Percentiles rank a stretch among this genome's conserved stretches.
phyloP scores from a whole-genome alignment of 192 early-diverging fungal species.

The Mortierella antarctica region DNA sequence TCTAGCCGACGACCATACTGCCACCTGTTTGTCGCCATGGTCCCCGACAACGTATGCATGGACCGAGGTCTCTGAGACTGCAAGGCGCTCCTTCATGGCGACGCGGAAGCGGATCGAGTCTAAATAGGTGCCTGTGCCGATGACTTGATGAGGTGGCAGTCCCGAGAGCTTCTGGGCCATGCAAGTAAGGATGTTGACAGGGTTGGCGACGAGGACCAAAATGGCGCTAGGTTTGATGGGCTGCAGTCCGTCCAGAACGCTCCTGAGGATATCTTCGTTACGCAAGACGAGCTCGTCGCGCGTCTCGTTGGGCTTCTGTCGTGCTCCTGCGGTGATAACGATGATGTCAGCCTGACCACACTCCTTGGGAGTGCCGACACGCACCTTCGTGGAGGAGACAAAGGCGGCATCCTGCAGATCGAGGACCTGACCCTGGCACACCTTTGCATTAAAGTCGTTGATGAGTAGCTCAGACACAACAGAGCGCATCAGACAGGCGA shows the following conservation, averaged over 20 bases:
- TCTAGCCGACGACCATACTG: slow-evolving; percentile 79
- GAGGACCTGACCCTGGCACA: slow-evolving; percentile 80
- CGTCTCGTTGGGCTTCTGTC: slow-evolving; percentile 81
- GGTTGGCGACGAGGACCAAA: slow-evolving; percentile 86
- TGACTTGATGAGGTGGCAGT: slow-evolving; percentile 78
- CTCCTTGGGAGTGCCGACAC: slow-evolving; percentile 70
- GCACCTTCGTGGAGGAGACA: slow-evolving; percentile 71
- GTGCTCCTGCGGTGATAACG: slow-evolving; percentile 86
- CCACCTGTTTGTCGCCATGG: slow-evolving; percentile 89
- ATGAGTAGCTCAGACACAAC: slow-evolving; percentile 78
- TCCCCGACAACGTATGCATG: slow-evolving; percentile 88
- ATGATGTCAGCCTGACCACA: slow-evolving; percentile 88
- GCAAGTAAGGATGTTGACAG: slow-evolving; percentile 82
- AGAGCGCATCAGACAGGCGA: slow-evolving; percentile 74
- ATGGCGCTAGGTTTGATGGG: slow-evolving; percentile 79
- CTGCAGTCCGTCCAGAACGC: slow-evolving; percentile 76
- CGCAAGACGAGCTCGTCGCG: slow-evolving; percentile 79
- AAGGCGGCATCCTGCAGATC: slow-evolving; percentile 86
- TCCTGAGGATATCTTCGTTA: slow-evolving; percentile 82
- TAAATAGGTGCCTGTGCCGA: slow-evolving; percentile 88
- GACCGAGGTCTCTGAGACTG: slow-evolving; percentile 76
- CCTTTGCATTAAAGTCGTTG: slow-evolving; percentile 75
- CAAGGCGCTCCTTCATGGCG: slow-evolving; percentile 26
- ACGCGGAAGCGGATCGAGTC: slow-evolving; percentile 75
- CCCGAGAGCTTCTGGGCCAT: slow-evolving; percentile 89